Percentiles rank a stretch among this genome's conserved stretches.
These are phyloP conservation scores for Clavispora fructus DNA, from an alignment of 805 yeast genomes.

Conservation along the genomic window DNA sequence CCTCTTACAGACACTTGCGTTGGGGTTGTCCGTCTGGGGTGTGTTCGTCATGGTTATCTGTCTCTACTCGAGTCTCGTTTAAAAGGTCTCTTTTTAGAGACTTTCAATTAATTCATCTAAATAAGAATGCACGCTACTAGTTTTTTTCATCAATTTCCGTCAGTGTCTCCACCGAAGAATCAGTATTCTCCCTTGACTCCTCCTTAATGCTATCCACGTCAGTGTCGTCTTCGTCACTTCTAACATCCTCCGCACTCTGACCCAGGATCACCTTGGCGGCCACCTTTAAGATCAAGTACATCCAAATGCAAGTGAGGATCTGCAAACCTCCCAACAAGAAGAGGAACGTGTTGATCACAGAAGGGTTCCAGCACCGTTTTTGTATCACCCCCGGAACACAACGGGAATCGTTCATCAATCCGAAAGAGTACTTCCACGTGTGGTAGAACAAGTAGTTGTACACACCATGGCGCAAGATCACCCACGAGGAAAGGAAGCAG, in stretches of 20 bases:
- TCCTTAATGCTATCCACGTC: slow-evolving; percentile 19
- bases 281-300: slow-evolving; percentile 66
- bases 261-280: slow-evolving; percentile 69
- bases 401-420: slow-evolving; percentile 40
- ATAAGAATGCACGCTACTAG: neutral
- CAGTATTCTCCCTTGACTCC: neutral
- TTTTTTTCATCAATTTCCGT: neutral
- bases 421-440: slow-evolving; percentile 39
- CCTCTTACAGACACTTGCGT: slow-evolving; percentile 34
- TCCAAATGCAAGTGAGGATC: slow-evolving; percentile 63
- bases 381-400: slow-evolving; percentile 31
- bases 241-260: slow-evolving; percentile 74
- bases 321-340: slow-evolving; percentile 62
- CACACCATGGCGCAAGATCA: slow-evolving; percentile 64
- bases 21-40: slow-evolving; percentile 49
- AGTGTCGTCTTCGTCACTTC: slow-evolving; percentile 74
- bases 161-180: neutral
- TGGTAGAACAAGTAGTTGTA: slow-evolving; percentile 65
- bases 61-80: slow-evolving; percentile 16
- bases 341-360: slow-evolving; percentile 44
- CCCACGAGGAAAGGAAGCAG: slow-evolving; percentile 64
- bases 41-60: slow-evolving; percentile 50
- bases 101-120: neutral
- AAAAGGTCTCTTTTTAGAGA: neutral
- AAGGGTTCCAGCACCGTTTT: slow-evolving; percentile 48